These are phyloP conservation scores for Kingdonia uniflora DNA, from an alignment of 164 flowering plant species.

Conservation along the genomic window DNA sequence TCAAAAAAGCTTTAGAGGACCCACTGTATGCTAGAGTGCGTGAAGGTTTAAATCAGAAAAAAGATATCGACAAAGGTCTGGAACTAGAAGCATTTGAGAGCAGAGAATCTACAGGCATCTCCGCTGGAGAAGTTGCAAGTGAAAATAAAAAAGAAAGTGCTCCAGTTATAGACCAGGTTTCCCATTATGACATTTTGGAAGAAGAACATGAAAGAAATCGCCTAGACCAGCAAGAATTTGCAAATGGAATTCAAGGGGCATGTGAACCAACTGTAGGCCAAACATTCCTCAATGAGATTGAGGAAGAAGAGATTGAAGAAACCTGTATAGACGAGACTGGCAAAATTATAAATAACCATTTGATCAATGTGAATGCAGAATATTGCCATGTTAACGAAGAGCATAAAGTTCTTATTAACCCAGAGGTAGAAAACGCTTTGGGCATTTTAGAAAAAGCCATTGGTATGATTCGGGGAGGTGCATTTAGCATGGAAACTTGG, in stretches of 20 bases:
- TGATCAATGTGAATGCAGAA: conserved; percentile 6
- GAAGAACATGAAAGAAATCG: too few relatives aligned
- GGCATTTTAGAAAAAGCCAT: conserved; percentile 52
- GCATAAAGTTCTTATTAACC: conserved; percentile 28
- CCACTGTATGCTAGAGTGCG: conserved; percentile 53
- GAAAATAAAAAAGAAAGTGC: conserved; percentile 8
- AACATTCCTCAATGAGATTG: conserved; percentile 29
- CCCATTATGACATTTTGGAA: conserved; percentile 25
- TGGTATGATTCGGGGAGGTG: conserved; percentile 25
- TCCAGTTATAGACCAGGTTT: conserved; percentile 5
- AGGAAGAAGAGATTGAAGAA: conserved; percentile 21
- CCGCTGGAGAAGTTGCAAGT: conserved; percentile 11
- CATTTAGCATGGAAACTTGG: conserved; percentile 13
- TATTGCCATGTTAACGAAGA: conserved; percentile 10
- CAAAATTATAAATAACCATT: neutral
- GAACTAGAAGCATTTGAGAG: conserved; percentile 11
- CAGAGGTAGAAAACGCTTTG: conserved; percentile 63
- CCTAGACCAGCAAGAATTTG: conserved; percentile 16
- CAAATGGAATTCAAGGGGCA: conserved; percentile 6
- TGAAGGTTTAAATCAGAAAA: conserved; percentile 28
- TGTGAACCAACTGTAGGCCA: conserved; percentile 2
- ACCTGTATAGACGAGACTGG: conserved; percentile 3
- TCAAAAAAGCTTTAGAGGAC: conserved; percentile 39
- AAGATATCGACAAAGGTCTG: conserved; percentile 7
- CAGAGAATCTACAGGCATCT: conserved; percentile 10